Evolutionary conservation across 2,329 filamentous ascomycete species (phyloP).

Genomic region (Penicillium sp.): DNA sequence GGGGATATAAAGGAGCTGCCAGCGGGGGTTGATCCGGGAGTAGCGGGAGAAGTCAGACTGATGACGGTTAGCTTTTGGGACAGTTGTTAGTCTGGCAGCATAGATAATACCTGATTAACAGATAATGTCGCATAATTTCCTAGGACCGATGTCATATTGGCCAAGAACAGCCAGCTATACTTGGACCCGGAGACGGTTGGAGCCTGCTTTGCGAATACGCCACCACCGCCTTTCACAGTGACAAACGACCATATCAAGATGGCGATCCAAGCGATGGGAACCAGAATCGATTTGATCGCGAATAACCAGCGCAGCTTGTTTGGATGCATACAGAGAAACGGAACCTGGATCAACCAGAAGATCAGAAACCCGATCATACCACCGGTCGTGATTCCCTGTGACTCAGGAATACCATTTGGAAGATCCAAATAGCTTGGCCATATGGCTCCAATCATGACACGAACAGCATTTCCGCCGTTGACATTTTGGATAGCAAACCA

Average conservation of each 20-base stretch:
- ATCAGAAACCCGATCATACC: slow-evolving; percentile 48
- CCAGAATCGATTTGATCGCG: slow-evolving; percentile 41
- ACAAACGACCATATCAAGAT: slow-evolving; percentile 64
- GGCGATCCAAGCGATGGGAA: slow-evolving; percentile 61
- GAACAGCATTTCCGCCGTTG: slow-evolving; percentile 58
- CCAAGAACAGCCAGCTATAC: slow-evolving; percentile 57
- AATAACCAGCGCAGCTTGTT: slow-evolving; percentile 44
- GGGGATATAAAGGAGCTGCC: slow-evolving; percentile 53
- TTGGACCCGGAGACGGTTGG: slow-evolving; percentile 49
- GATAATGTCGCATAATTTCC: slow-evolving; percentile 54
- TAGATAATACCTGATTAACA: slow-evolving; percentile 41
- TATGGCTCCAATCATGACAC: slow-evolving; percentile 56
- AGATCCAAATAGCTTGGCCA: slow-evolving; percentile 44
- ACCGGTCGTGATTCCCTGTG: slow-evolving; percentile 48
- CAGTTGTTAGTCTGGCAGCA: neutral
- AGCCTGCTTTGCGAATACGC: slow-evolving; percentile 46
- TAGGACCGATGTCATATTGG: slow-evolving; percentile 51
- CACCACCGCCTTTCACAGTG: slow-evolving; percentile 51
- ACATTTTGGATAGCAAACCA: slow-evolving; percentile 68
- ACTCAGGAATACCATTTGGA: slow-evolving; percentile 41
- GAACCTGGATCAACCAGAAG: slow-evolving; percentile 48
- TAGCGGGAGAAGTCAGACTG: slow-evolving; percentile 58
- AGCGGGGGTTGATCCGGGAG: slow-evolving; percentile 49
- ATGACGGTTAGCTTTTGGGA: neutral
- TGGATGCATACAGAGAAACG: slow-evolving; percentile 47